These are phyloP conservation scores for Termitomyces sp. DNA, from an alignment of 1,284 basidiomycete species.

Conservation along the genomic window DNA sequence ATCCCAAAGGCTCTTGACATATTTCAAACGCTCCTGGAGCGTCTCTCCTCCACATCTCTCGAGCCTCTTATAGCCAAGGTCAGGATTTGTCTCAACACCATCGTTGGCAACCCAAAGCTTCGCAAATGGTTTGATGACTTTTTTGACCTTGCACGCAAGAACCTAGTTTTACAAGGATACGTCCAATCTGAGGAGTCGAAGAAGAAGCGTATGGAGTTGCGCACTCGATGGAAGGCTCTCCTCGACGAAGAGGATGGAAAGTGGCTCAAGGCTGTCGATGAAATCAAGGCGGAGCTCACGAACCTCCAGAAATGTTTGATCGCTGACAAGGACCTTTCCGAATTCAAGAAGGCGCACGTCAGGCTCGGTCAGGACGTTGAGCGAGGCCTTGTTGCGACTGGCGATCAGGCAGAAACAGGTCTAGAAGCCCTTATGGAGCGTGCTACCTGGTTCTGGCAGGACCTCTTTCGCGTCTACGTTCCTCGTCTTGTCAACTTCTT, in stretches of 20 bases:
- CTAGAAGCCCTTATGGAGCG: constrained; percentile 49
- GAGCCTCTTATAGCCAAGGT: constrained; percentile 33
- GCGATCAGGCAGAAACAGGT: constrained; percentile 31
- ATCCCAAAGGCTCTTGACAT: constrained; percentile 39
- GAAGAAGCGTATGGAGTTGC: constrained; percentile 37
- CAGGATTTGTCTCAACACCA: constrained; percentile 34
- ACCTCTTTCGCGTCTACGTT: constrained; percentile 60
- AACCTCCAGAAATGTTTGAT: constrained; percentile 41
- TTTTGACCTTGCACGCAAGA: constrained; percentile 38
- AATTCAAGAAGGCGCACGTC: constrained; percentile 40
- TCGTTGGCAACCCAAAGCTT: constrained; percentile 41
- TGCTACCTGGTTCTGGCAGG: constrained; percentile 68
- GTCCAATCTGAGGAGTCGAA: constrained; percentile 44
- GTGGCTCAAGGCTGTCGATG: constrained; percentile 46
- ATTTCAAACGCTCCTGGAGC: constrained; percentile 39
- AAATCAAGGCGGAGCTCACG: constrained; percentile 37
- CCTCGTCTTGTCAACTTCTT: constrained; percentile 44
- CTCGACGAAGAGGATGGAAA: constrained; percentile 40
- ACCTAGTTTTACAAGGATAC: constrained; percentile 46
- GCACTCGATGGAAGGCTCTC: constrained; percentile 43
- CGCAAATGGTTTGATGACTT: constrained; percentile 43
- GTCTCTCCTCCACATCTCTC: constrained; percentile 37
- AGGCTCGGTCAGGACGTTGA: constrained; percentile 44
- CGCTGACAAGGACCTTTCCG: constrained; percentile 35
- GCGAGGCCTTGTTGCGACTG: constrained; percentile 34